A percentile compares a stretch with the other conserved stretches of the same genome.
phyloP scores from a whole-genome alignment of 1,139 yeast species.

The Pichia sp. region DNA sequence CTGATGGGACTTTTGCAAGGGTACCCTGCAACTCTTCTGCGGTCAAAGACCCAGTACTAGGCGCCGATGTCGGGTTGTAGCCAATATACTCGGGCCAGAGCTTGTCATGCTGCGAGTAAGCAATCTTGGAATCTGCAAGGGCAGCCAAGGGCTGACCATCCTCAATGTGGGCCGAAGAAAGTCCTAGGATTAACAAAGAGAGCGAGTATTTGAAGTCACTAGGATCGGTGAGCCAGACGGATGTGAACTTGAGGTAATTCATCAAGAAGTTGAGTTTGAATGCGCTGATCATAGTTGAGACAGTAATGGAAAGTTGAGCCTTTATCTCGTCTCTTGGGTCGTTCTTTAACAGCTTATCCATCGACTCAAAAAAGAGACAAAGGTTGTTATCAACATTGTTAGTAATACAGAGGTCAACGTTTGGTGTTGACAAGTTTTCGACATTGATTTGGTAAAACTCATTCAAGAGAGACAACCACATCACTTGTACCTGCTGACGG shows the following conservation, averaged over 20 bases:
- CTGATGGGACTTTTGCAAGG: neutral
- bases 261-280: conserved; percentile 26
- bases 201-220: conserved; percentile 21
- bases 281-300: conserved; percentile 14
- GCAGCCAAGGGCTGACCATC: conserved; percentile 8
- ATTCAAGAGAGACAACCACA: conserved; percentile 25
- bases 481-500: conserved; percentile 18
- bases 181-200: conserved; percentile 17
- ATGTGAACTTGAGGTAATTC: conserved; percentile 23
- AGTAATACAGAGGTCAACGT: conserved; percentile 30
- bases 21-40: conserved; percentile 3
- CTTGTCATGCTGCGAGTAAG: conserved; percentile 9
- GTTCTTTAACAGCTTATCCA: conserved; percentile 16
- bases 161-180: conserved; percentile 8
- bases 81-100: conserved; percentile 16
- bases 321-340: conserved; percentile 18
- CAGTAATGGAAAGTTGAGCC: conserved; percentile 15
- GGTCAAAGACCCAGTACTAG: conserved; percentile 7
- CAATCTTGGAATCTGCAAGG: conserved; percentile 13
- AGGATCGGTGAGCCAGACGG: conserved; percentile 21
- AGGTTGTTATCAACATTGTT: conserved; percentile 29
- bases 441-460: conserved; percentile 19
- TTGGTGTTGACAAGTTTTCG: conserved; percentile 22
- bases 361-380: conserved; percentile 27
- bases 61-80: conserved; percentile 8